Evolutionary conservation across 1,284 basidiomycete species (phyloP), one percentile per base, ranked within the genome.

Genomic region (Inonotus hispidus): DNA sequence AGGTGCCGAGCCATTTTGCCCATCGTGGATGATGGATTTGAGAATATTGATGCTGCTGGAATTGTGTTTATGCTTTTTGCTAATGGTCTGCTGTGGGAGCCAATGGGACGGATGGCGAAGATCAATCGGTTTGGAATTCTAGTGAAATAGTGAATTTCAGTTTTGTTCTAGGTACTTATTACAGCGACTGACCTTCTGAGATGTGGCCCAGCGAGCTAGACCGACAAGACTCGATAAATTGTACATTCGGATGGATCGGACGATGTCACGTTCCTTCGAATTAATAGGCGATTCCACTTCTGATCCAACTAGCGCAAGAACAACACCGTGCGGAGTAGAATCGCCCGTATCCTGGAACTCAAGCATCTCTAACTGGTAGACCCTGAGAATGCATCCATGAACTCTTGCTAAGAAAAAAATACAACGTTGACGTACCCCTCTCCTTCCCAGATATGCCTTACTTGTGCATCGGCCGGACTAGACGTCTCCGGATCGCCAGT

Each of bases 281-380:
- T 76, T 78, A 39, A 69, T 69, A 23, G 77, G 72, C 19, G 77
- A 77, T 23, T 81, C 79, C 4, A 75, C 69, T 25, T 84, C 81
- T 0, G 84, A 80, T 21, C 88, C 85, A 11, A 91, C 84, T 21
- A 92, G 77, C 5, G 81, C 82, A 10, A 92, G 77, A 25, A 90
- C 82, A 19, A 92, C 88, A 16, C 90, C 90, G 67, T 88, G 84
- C 1, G 83, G 83, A 0, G 77, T 80, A 14, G 81, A 80, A 64
- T 83, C 82, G 10, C 80, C 80, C 2, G 75, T 77, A 58, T 81
- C 79, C 66, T 87, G 85, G 32, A 83, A 72, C 70, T 92, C 90
- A 2, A 92, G 76, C 37, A 91, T 71, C 0, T 84, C 79, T 80
- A 92, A 82, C 69, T 92, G 88, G 70, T 81, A 82, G 10, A 92